Evolutionary conservation across 768 basidiomycete species (phyloP), one percentile per base, ranked within the genome.

Genomic region (Trametes villosa): DNA sequence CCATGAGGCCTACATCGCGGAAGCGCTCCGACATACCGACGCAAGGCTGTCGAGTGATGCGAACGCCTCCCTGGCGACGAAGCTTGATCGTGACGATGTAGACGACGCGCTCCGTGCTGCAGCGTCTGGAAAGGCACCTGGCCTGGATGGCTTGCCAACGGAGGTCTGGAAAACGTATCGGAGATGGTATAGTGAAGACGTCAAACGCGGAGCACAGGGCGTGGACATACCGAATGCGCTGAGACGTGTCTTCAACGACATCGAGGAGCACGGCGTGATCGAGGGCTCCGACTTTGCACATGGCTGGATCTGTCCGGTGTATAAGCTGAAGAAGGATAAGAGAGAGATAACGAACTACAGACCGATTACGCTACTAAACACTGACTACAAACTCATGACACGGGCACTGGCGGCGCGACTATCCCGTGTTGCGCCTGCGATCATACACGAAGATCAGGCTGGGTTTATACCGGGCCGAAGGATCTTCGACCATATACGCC

Each of bases 361-460:
- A 5, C 68, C 68, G 2, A 69, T 69, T 3, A 69, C 68, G 7
- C 53, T 69, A 0, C 60, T 77, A 0, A 76, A 77, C 50, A 64
- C 71, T 74, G 40, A 41, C 40, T 41, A 41, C 18, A 41, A 41
- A 41, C 5, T 41, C 0, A 49, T 76, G 30, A 78, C 71, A 0
- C 72, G 70, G 42, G 31, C 46, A 0, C 64, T 76, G 0, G 54
- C 72, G 0, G 58, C 61, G 0, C 61, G 66, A 51, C 58, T 77
- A 0, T 67, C 67, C 0, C 20, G 27, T 0, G 53, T 52, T 0
- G n/a, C 24, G 2, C 22, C 77, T 0, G 67, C 15, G 11, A 20
- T 41, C 9, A 20, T 81, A 0, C 75, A 79, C 58, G n/a, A 15
- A 1, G 64, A 75, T 65, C 79, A 80, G 61, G 71, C 78, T 0